Percentiles rank a stretch among this genome's conserved stretches.
Evolutionary conservation across 352 stramenopile species (phyloP).

Genomic region (Globisporangium acanthophoron): DNA sequence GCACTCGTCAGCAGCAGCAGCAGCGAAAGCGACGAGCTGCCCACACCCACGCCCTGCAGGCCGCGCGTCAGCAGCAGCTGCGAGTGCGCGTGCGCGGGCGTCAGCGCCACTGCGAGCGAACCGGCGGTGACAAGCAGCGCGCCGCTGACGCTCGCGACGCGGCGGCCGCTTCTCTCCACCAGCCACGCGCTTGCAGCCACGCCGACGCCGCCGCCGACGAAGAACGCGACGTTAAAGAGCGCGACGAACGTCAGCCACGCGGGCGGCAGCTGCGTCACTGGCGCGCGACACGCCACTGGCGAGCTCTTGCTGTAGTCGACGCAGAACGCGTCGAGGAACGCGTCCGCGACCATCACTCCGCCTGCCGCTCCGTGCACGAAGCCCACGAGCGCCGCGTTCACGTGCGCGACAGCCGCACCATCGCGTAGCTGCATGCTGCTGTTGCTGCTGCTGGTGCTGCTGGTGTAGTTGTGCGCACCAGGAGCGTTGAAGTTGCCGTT

Average conservation of each 20-base stretch:
- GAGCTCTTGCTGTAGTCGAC: conserved; percentile 38
- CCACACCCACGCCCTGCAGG: conserved; percentile 34
- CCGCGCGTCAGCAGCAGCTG: conserved; percentile 23
- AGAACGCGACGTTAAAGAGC: conserved; percentile 37
- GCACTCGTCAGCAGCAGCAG: conserved; percentile 22
- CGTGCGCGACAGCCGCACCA: conserved; percentile 17
- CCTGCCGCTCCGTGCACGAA: conserved; percentile 40
- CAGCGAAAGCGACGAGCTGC: conserved; percentile 42
- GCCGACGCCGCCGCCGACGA: conserved; percentile 33
- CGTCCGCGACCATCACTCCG: conserved; percentile 37
- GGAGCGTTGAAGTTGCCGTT: too few relatives aligned
- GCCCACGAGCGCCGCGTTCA: conserved; percentile 42
- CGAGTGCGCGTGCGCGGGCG: conserved; percentile 15
- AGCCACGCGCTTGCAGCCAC: conserved; percentile 24
- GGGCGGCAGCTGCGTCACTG: conserved; percentile 15
- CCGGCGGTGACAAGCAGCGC: conserved; percentile 34
- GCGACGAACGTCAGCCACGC: conserved; percentile 42
- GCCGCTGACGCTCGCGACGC: conserved; percentile 28
- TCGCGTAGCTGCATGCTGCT: conserved; percentile 11
- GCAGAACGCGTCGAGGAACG: conserved; percentile 39
- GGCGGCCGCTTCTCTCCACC: conserved; percentile 30
- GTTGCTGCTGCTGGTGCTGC: too few relatives aligned
- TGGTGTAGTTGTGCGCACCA: too few relatives aligned
- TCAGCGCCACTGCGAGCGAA: conserved; percentile 25
- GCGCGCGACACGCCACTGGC: conserved; percentile 11